These are phyloP conservation scores for Lunularia cruciata DNA, from an alignment of 225 moss, liverwort and hornwort species.

Conservation along the genomic window DNA sequence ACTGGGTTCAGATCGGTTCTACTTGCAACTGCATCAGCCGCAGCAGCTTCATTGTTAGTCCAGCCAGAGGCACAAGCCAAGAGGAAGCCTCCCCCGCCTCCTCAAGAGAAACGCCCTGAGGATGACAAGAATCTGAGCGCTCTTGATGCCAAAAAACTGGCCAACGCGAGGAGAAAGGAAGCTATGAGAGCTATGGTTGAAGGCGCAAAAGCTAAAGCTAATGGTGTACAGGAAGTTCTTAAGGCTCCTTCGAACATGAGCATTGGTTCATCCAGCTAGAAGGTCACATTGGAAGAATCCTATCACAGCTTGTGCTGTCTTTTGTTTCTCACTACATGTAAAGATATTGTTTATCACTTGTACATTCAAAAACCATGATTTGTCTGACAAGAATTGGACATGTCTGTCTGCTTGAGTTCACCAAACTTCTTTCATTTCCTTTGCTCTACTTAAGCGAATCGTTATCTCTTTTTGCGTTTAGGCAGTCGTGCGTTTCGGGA, in stretches of 20 bases:
- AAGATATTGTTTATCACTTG: conserved; percentile 9
- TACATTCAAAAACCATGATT: conserved; percentile 14
- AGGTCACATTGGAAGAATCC: background rate
- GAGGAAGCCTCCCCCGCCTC: conserved; percentile 59
- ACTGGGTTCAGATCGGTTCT: conserved; percentile 41
- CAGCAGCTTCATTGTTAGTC: conserved; percentile 39
- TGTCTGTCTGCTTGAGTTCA: conserved; percentile 6
- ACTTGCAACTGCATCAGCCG: conserved; percentile 46
- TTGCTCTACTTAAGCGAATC: too few relatives aligned
- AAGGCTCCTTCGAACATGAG: background rate
- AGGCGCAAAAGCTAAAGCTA: conserved; percentile 58
- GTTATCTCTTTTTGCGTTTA: too few relatives aligned
- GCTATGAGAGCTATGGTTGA: conserved; percentile 65
- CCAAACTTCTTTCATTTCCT: too few relatives aligned
- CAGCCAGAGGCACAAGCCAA: conserved; percentile 71
- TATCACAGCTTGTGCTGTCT: background rate
- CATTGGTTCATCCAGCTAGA: conserved; percentile 4
- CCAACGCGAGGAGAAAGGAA: conserved; percentile 70
- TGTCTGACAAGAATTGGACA: background rate
- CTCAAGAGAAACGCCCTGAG: conserved; percentile 40
- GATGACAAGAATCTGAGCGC: conserved; percentile 74
- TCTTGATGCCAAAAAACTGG: conserved; percentile 78
- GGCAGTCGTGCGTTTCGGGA: too few relatives aligned
- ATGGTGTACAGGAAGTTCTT: conserved; percentile 5
- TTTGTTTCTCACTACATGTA: conserved; percentile 5